Conservation (phyloP, 2,329 filamentous ascomycete genomes). For the Tetracladium maxilliforme region DNA sequence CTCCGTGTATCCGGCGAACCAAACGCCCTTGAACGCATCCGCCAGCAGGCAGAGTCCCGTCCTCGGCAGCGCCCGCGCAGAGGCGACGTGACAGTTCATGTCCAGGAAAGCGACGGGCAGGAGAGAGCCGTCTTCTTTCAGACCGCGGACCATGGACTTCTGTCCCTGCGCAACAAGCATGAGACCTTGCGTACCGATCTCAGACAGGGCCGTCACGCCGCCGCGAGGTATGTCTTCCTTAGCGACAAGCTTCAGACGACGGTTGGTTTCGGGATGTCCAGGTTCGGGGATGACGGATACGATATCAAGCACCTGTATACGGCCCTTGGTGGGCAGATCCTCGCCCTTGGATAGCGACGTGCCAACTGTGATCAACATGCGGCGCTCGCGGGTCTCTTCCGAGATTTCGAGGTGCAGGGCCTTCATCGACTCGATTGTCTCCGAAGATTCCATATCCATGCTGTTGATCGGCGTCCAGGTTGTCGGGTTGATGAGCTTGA, state of each 20-base stretch:
- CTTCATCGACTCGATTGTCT: constrained; percentile 70
- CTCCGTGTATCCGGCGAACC: constrained; percentile 93
- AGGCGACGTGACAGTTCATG: constrained; percentile 84
- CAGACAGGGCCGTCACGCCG: constrained; percentile 73
- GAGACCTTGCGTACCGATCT: constrained; percentile 75
- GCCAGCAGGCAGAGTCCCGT: constrained; percentile 80
- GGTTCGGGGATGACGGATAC: constrained; percentile 86
- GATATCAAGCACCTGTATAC: constrained; percentile 82
- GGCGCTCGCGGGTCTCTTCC: constrained; percentile 77
- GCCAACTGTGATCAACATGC: constrained; percentile 69
- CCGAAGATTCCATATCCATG: constrained; percentile 56
- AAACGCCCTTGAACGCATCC: constrained; percentile 84
- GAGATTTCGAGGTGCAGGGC: constrained; percentile 79
- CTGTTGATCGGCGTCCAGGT: constrained; percentile 70
- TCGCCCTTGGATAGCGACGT: constrained; percentile 81
- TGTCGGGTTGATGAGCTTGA: constrained; percentile 67
- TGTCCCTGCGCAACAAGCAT: constrained; percentile 87
- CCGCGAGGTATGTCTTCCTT: constrained; percentile 87
- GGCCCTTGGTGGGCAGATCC: constrained; percentile 72
- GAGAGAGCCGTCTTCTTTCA: constrained; percentile 88
- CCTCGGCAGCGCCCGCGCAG: constrained; percentile 68
- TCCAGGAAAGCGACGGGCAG: constrained; percentile 95
- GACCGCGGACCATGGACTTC: constrained; percentile 90
- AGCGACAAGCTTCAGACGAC: constrained; percentile 70
- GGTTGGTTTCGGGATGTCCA: constrained; percentile 70